Base-by-base conservation (phyloP, 768 basidiomycete species). In the Strobilomyces echinocephalus region DNA sequence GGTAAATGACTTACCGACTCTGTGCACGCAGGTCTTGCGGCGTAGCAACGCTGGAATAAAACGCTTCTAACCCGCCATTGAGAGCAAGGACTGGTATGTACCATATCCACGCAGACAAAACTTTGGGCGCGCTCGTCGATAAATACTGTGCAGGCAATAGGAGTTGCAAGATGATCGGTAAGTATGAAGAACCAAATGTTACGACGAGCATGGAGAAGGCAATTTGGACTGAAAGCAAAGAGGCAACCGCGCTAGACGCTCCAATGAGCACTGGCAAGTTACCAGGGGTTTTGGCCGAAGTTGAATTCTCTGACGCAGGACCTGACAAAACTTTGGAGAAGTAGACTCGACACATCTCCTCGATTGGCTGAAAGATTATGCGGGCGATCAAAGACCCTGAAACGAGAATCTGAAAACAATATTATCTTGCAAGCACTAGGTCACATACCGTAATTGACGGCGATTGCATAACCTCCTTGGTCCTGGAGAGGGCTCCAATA, bases 401-500 rank as follows among this genome's bases (percentile, higher is more conserved):
- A 52, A 53, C 6, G 52, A 48, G 21, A 20, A 35, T 56, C 18
- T 1, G 28, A 60, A 43, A 38, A 12, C 3, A 36, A 49, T 34
- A 38, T 40, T 14, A 30, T 12, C 40, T 30, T 45, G 2, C 12
- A 34, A 54, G 31, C 21, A 10, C 18, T 41, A 30, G 7, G 38
- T 18, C 12, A 66, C 80, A 46, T 49, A 90, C 95, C 97, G 66
- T 98, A 99, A 69, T 97, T 98, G 36, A 88, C 87, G 12, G 97
- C 95, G 12, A 98, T 77, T 0, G 95, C 95, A 68, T 97, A 98
- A 2, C 93, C 95, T 5, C 92, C 95, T 70, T 97, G 94, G 66
- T 95, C 88, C 43, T 83, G 75, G 46, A 95, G 72, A 30, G 88
- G 84, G 54, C 92, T 93, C 63, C 91, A 83, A 66, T 80, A 82